Conservation (phyloP, 192 early-diverging fungal species). For the Rhizophagus prolifer region DNA sequence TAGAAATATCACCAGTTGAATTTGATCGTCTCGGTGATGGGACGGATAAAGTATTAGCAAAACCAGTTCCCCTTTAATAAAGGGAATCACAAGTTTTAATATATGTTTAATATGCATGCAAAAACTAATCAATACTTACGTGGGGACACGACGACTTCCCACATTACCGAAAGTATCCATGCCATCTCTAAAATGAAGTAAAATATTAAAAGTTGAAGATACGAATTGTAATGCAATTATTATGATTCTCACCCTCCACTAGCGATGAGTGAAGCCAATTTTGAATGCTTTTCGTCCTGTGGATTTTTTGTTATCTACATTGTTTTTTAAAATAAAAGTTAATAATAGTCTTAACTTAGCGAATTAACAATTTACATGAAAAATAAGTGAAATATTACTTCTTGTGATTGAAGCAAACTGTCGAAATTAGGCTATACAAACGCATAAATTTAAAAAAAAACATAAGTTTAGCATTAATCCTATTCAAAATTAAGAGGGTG, state of each 20-base stretch:
- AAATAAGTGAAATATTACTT: not conserved
- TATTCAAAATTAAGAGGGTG: not conserved
- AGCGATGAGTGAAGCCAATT: conserved; percentile 3
- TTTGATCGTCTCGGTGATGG: conserved; percentile 17
- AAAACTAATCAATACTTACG: conserved; percentile 36
- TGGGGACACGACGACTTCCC: conserved; percentile 50
- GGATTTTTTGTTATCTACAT: not conserved
- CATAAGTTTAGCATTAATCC: not conserved
- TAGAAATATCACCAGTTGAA: conserved; percentile 20
- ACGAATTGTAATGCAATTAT: not conserved
- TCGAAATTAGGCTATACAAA: not conserved
- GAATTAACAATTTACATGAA: not conserved
- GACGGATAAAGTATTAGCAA: not conserved
- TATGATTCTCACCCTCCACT: not conserved
- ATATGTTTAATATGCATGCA: not conserved
- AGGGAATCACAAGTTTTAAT: not conserved
- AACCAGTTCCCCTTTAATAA: conserved; percentile 22
- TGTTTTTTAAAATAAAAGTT: not conserved
- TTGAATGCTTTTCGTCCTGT: conserved; percentile 10
- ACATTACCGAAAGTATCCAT: conserved; percentile 59
- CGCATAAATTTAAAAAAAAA: not conserved
- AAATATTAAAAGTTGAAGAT: not conserved
- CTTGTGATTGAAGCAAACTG: not conserved
- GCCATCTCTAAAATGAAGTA: conserved; percentile 41
- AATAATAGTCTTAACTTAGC: not conserved